These are phyloP conservation scores for Aureobasidium pullulans DNA, from an alignment of 2,329 filamentous ascomycete species.

Conservation along the genomic window DNA sequence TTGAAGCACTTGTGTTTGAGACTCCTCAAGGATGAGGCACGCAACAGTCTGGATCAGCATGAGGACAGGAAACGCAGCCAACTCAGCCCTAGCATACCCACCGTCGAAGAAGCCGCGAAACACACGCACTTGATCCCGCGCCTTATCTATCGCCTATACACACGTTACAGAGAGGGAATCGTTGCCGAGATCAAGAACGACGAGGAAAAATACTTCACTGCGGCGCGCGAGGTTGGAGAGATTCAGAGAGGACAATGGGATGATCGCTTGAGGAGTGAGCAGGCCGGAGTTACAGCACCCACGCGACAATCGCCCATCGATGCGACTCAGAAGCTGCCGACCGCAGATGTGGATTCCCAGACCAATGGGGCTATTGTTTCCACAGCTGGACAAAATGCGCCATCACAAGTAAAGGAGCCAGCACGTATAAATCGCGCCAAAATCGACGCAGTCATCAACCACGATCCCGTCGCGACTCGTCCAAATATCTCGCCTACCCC, in stretches of 20 bases:
- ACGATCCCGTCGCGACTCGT: slow-evolving; percentile 29
- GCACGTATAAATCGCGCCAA: slow-evolving; percentile 19
- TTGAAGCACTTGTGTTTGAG: slow-evolving; percentile 72
- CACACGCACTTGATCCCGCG: slow-evolving; percentile 62
- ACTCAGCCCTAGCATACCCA: slow-evolving; percentile 55
- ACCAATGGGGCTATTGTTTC: background rate
- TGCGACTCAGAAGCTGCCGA: background rate
- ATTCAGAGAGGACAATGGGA: slow-evolving; percentile 57
- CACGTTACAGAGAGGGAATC: slow-evolving; percentile 62
- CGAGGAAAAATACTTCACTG: slow-evolving; percentile 57
- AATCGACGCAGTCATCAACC: slow-evolving; percentile 31
- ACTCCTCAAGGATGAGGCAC: slow-evolving; percentile 67
- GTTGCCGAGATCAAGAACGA: slow-evolving; percentile 66
- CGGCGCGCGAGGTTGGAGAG: slow-evolving; percentile 61
- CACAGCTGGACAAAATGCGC: background rate
- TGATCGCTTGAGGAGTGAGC: slow-evolving; percentile 26
- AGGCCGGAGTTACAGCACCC: background rate
- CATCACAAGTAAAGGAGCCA: background rate
- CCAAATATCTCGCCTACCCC: slow-evolving; percentile 19
- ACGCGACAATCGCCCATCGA: background rate
- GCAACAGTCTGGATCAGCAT: slow-evolving; percentile 28
- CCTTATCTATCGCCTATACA: slow-evolving; percentile 67
- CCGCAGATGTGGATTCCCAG: background rate
- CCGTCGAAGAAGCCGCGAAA: slow-evolving; percentile 58
- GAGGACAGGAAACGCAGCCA: slow-evolving; percentile 60